Conservation (phyloP, 164 flowering plant species). For the Magnolia officinalis region DNA sequence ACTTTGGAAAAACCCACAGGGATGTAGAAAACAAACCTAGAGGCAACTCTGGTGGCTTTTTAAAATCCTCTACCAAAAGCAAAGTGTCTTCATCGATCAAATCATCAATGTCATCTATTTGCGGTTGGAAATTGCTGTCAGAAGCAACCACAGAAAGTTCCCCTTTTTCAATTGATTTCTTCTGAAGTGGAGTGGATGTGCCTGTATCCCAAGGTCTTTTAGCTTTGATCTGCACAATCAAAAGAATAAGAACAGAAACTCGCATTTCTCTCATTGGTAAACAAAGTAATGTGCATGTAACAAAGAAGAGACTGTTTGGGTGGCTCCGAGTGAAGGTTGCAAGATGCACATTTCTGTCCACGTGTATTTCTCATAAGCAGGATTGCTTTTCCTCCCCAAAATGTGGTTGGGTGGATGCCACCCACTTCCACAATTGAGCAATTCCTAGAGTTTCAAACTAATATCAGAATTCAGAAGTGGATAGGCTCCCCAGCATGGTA, state of each 20-base stretch:
- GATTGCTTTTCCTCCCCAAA: too few species aligned
- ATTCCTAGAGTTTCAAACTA: too few species aligned
- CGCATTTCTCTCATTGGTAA: neutral
- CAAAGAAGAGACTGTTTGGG: too few species aligned
- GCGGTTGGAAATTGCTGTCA: slow-evolving; percentile 9
- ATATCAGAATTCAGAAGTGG: too few species aligned
- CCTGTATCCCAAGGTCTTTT: slow-evolving; percentile 14
- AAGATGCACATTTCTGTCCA: too few species aligned
- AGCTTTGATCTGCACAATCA: slow-evolving; percentile 23
- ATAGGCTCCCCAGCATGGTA: too few species aligned
- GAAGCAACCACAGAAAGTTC: slow-evolving; percentile 13
- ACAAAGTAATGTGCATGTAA: neutral
- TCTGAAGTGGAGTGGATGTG: slow-evolving; percentile 10
- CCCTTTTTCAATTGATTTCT: slow-evolving; percentile 6
- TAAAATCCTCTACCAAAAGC: neutral
- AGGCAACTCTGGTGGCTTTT: slow-evolving; percentile 8
- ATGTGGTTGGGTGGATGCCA: too few species aligned
- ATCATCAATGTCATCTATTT: slow-evolving; percentile 17
- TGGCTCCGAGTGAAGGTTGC: too few species aligned
- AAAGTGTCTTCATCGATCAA: slow-evolving; percentile 23
- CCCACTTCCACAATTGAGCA: too few species aligned
- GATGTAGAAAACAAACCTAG: slow-evolving; percentile 14
- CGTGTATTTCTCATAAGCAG: too few species aligned
- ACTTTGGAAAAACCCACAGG: neutral
- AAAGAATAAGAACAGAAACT: slow-evolving; percentile 10